Evolutionary conservation across 2,329 filamentous ascomycete species (phyloP).

Genomic region (Fusarium pseudoanthophilum): DNA sequence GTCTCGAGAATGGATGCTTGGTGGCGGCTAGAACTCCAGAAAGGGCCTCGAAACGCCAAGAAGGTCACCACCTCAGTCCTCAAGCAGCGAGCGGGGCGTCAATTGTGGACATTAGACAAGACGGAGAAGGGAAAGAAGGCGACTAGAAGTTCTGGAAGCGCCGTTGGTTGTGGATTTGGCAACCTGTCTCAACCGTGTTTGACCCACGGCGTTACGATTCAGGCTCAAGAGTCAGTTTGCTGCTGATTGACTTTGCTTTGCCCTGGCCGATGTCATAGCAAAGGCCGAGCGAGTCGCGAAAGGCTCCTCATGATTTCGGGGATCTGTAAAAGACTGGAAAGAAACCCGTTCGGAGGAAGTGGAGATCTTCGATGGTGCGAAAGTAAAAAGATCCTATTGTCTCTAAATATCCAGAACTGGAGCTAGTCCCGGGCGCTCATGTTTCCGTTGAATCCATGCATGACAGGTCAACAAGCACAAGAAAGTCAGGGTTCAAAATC

Average conservation of each 20-base stretch:
- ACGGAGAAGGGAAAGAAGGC: not conserved
- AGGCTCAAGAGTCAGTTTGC: slow-evolving; percentile 8
- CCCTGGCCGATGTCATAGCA: slow-evolving; percentile 12
- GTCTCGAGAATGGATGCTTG: not conserved
- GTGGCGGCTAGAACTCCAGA: slow-evolving; percentile 25
- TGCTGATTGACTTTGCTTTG: not conserved
- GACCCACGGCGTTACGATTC: slow-evolving; percentile 20
- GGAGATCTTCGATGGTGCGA: slow-evolving; percentile 22
- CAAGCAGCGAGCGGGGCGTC: slow-evolving; percentile 11
- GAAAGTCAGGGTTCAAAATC: not conserved
- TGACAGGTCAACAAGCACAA: slow-evolving; percentile 1
- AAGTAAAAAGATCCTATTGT: slow-evolving; percentile 24
- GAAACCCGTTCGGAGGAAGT: slow-evolving; percentile 37
- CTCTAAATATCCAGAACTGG: slow-evolving; percentile 1
- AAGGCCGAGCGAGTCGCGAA: slow-evolving; percentile 7
- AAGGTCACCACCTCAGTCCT: not conserved
- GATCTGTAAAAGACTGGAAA: slow-evolving; percentile 39
- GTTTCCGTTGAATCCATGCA: slow-evolving; percentile 14
- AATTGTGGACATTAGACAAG: not conserved
- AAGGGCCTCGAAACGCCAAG: slow-evolving; percentile 33
- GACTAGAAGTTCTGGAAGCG: slow-evolving; percentile 12
- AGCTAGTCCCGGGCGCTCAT: slow-evolving; percentile 6
- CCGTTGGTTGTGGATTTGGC: slow-evolving; percentile 1
- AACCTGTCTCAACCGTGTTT: slow-evolving; percentile 19
- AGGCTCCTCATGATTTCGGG: slow-evolving; percentile 30